A percentile compares a stretch with the other conserved stretches of the same genome.
Conservation (phyloP, 345 rosid genomes). For the Arabis alpina region DNA sequence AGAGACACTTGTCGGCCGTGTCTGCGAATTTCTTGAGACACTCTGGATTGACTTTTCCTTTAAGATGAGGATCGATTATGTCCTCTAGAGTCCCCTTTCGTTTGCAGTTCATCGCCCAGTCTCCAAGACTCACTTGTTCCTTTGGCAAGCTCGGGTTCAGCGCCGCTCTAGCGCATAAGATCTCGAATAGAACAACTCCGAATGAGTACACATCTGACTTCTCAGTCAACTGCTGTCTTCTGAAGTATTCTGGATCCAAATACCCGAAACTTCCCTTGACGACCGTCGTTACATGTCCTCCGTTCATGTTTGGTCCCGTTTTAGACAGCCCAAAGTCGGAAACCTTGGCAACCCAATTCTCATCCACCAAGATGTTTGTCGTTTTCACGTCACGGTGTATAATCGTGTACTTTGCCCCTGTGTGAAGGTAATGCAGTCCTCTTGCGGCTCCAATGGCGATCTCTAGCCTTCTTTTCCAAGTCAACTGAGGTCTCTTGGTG, state of each 20-base stretch:
- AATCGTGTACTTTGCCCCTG: conserved; percentile 88
- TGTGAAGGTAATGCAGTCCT: conserved; percentile 92
- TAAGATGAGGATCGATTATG: conserved; percentile 64
- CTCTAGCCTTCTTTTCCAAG: conserved; percentile 77
- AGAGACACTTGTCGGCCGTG: conserved; percentile 69
- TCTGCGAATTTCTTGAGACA: conserved; percentile 71
- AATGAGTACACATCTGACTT: conserved; percentile 91
- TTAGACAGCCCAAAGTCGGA: conserved; percentile 88
- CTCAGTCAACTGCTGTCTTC: conserved; percentile 81
- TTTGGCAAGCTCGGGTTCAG: conserved; percentile 68
- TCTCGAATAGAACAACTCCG: conserved; percentile 87
- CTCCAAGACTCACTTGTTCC: conserved; percentile 86
- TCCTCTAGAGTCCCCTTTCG: conserved; percentile 59
- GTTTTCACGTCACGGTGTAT: conserved; percentile 96
- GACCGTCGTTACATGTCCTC: conserved; percentile 82
- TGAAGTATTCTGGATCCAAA: conserved; percentile 85
- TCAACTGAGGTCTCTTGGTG: conserved; percentile 53
- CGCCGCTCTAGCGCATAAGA: conserved; percentile 74
- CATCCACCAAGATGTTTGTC: conserved; percentile 85
- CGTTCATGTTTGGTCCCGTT: conserved; percentile 80
- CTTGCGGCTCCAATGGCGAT: conserved; percentile 85
- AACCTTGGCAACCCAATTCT: conserved; percentile 87
- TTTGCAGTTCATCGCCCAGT: conserved; percentile 73
- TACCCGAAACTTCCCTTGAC: conserved; percentile 95
- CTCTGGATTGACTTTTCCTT: conserved; percentile 54